A percentile compares a stretch with the other conserved stretches of the same genome.
Conservation (phyloP, 2,329 filamentous ascomycete genomes). For the Tolypocladium pustulatum region DNA sequence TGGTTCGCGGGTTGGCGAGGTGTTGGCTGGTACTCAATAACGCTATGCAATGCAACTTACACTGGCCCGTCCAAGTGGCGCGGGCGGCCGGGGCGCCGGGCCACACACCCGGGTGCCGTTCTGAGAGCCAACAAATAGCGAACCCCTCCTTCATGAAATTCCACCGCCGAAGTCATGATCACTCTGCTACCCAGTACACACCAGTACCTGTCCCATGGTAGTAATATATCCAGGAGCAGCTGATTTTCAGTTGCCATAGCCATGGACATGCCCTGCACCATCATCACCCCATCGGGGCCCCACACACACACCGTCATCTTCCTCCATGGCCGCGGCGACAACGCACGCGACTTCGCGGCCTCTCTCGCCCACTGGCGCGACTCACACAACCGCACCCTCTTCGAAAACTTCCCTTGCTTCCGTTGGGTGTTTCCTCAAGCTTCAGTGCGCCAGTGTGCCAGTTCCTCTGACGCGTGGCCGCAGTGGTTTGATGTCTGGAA, state of each 20-base stretch:
- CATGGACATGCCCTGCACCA: neutral
- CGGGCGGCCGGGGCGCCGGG: too few species aligned
- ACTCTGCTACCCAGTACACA: neutral
- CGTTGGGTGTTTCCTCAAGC: neutral
- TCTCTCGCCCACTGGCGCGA: neutral
- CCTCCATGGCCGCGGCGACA: neutral
- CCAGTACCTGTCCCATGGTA: neutral
- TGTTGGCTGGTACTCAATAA: neutral
- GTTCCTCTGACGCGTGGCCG: neutral
- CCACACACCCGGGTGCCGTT: too few species aligned
- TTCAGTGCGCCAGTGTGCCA: neutral
- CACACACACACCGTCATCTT: neutral
- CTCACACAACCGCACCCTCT: neutral
- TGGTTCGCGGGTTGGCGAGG: neutral
- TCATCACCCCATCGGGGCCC: neutral
- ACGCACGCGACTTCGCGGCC: neutral
- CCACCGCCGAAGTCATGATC: too few species aligned
- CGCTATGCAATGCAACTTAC: too few species aligned
- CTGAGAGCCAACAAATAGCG: too few species aligned
- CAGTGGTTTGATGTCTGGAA: neutral
- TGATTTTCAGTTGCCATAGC: neutral
- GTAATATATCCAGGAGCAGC: neutral
- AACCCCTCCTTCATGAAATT: too few species aligned
- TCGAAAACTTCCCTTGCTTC: neutral
- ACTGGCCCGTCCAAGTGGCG: too few species aligned